These are phyloP conservation scores for Colletotrichum chlorophyti DNA, from an alignment of 2,329 filamentous ascomycete genomes.

Conservation along the genomic window DNA sequence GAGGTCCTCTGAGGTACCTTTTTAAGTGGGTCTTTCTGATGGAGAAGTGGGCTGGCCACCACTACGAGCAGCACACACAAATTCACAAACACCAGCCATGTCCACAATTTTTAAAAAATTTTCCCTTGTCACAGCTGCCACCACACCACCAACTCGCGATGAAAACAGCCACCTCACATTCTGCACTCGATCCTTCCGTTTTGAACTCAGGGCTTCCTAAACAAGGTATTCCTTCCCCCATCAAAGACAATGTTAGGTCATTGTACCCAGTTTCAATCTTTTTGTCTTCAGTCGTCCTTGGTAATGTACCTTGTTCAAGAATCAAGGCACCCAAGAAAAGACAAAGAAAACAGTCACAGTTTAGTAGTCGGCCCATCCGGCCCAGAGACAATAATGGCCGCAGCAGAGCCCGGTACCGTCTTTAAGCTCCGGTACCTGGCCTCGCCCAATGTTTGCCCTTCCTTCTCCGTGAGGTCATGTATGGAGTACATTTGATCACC, in stretches of 20 bases:
- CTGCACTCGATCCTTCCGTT: too few species aligned
- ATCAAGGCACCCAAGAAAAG: neutral
- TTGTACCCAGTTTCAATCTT: slow-evolving; percentile 25
- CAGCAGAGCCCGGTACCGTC: neutral
- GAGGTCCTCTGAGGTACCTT: slow-evolving; percentile 21
- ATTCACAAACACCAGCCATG: slow-evolving; percentile 6
- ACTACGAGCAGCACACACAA: neutral
- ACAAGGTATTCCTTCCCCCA: slow-evolving; percentile 21
- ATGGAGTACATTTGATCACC: slow-evolving; percentile 20
- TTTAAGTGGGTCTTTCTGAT: slow-evolving; percentile 11
- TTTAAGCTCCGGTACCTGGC: slow-evolving; percentile 1
- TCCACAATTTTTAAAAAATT: slow-evolving; percentile 23
- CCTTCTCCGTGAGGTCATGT: slow-evolving; percentile 26
- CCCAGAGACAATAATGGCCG: neutral
- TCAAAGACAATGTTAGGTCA: slow-evolving; percentile 7
- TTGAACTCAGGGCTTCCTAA: too few species aligned
- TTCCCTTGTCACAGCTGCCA: slow-evolving; percentile 6
- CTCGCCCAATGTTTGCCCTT: slow-evolving; percentile 6
- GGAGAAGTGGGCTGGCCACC: slow-evolving; percentile 13
- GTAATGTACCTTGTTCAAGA: too few species aligned
- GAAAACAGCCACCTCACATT: neutral
- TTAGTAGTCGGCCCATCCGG: neutral
- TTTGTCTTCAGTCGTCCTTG: too few species aligned
- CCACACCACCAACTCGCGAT: neutral
- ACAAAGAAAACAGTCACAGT: neutral